Percentiles rank a stretch among this genome's conserved stretches.
Evolutionary conservation across 78 protist species (phyloP).

Genomic region (Planoprotostelium fungivorum): DNA sequence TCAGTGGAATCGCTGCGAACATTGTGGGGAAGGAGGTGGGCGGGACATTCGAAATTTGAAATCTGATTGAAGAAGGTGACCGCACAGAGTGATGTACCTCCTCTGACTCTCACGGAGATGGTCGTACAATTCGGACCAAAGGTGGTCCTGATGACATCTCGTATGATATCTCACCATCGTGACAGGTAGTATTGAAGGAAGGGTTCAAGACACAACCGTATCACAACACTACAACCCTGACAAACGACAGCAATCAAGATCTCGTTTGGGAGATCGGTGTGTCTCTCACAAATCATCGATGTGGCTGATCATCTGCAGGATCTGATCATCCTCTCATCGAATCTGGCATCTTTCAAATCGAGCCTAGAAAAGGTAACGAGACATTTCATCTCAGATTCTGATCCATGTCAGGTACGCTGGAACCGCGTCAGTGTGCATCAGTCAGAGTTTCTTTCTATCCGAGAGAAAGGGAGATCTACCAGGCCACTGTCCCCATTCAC

Average conservation of each 20-base stretch:
- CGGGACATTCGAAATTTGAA: neutral
- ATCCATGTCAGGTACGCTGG: slow-evolving; percentile 14
- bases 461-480: neutral
- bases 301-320: too few species aligned
- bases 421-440: slow-evolving; percentile 3
- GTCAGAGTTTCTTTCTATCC: slow-evolving; percentile 40
- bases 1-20: neutral
- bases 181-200: neutral
- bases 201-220: slow-evolving; percentile 2
- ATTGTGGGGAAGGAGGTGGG: neutral
- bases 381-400: neutral
- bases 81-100: slow-evolving; percentile 26
- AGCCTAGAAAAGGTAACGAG: neutral
- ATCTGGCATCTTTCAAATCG: neutral
- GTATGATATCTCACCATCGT: neutral
- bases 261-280: slow-evolving; percentile 8
- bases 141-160: slow-evolving; percentile 7
- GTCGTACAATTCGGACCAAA: slow-evolving; percentile 19
- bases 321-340: neutral
- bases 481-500: neutral
- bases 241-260: slow-evolving; percentile 17
- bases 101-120: slow-evolving; percentile 6
- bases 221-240: neutral
- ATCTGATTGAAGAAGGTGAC: neutral
- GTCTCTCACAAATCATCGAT: neutral